Base-by-base conservation (phyloP, 768 basidiomycete genomes). In the Amanita inopinata region DNA sequence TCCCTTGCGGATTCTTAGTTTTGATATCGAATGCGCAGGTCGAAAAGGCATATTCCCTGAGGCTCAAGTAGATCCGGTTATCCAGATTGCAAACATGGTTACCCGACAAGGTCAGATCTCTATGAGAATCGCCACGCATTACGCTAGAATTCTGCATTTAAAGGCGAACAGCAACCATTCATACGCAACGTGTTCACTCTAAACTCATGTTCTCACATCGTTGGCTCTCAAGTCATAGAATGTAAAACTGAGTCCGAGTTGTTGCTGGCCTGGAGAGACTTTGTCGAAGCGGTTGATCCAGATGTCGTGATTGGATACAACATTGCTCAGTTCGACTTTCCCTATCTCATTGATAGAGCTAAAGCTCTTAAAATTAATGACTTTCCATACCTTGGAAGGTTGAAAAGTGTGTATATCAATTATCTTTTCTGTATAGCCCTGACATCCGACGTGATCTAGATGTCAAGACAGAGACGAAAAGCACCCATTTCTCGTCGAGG, bases 21-120 rank as follows among this genome's bases (percentile, higher is more conserved):
- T 99, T 53, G 96, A 99, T 76, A 97, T 99, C 52, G 96, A 99
- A 63, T 99, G 96, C 61, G 96, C 96, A 0, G 96, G 96, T 15
- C 69, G 96, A 18, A 97, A 97, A 55, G 96, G 96, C 22, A 85
- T 97, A 51, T 99, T 99, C 56, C 96, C 96, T 0, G 96, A 98
- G 55, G 73, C 96, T 5, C 67, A 80, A 7, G 58, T 73, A 22
- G 96, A 99, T 61, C 94, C 94, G 6, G 90, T 99, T 43, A 98
- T 98, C 53, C 96, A 98, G 56, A 98, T 98, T 46, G 96, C 94
- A 1, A 96, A 90, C 59, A 98, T 98, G 96, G 94, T 98, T 8
- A 97, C 93, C 25, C 74, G 86, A 3, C 96, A 99, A 75, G 93
- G 93, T 90, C 11, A 2, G 22, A 9, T 33, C 14, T 46, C 25